These are phyloP conservation scores for Colletotrichum endophyticum DNA, from an alignment of 2,329 filamentous ascomycete species.

Conservation along the genomic window DNA sequence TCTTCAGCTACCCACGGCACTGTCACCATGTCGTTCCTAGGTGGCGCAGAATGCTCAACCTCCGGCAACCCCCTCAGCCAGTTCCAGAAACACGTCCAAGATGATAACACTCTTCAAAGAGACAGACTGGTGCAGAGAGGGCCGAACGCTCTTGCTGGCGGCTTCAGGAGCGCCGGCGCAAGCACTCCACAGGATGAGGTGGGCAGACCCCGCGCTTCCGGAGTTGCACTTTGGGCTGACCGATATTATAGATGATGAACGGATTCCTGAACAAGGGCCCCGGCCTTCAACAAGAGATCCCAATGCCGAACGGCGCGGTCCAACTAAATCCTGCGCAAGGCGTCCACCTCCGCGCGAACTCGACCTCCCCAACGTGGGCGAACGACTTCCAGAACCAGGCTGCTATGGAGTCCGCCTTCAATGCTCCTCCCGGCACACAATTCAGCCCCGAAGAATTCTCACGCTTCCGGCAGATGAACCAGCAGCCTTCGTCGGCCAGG, in stretches of 20 bases:
- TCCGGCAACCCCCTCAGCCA: constrained; percentile 95
- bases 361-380: constrained; percentile 60
- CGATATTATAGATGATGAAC: constrained; percentile 77
- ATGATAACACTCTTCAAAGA: constrained; percentile 93
- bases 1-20: not conserved
- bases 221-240: not conserved
- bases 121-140: constrained; percentile 83
- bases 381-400: constrained; percentile 62
- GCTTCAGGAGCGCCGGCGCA: constrained; percentile 76
- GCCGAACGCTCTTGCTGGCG: constrained; percentile 72
- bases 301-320: constrained; percentile 53
- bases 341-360: constrained; percentile 57
- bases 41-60: constrained; percentile 95
- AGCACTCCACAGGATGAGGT: constrained; percentile 78
- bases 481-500: constrained; percentile 55
- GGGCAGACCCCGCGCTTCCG: constrained; percentile 19
- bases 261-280: constrained; percentile 85
- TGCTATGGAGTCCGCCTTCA: constrained; percentile 75
- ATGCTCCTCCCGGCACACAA: constrained; percentile 58
- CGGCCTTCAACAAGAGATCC: constrained; percentile 59
- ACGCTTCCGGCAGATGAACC: constrained; percentile 78
- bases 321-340: constrained; percentile 55
- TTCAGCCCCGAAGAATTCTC: constrained; percentile 89
- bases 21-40: constrained; percentile 86
- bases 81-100: constrained; percentile 95